A percentile compares a stretch with the other conserved stretches of the same genome.
These are phyloP conservation scores for Cladochytrium tenue DNA, from an alignment of 371 early-diverging fungal genomes.

Conservation along the genomic window DNA sequence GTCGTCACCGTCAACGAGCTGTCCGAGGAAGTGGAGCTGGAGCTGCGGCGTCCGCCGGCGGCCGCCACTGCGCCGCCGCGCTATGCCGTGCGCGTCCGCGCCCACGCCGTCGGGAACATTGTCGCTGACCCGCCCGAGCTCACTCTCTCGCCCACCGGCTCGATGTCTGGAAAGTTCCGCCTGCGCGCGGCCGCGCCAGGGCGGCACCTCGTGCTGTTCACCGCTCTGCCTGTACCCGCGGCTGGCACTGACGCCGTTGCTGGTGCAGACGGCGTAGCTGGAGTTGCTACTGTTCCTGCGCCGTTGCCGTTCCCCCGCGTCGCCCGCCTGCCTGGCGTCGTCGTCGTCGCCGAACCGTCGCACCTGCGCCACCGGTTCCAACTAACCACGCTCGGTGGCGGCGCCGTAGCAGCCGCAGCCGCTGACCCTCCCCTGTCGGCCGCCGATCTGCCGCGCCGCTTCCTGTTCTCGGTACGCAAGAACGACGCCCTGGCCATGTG, in stretches of 20 bases:
- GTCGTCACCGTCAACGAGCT: background rate
- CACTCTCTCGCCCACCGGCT: background rate
- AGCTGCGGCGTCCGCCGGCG: background rate
- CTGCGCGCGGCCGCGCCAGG: background rate
- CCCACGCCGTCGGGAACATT: conserved; percentile 62
- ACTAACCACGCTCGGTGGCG: background rate
- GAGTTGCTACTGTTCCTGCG: background rate
- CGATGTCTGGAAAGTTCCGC: background rate
- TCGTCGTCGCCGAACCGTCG: background rate
- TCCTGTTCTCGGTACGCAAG: background rate
- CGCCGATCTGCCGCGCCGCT: background rate
- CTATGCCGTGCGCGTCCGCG: conserved; percentile 11
- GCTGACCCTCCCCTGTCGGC: background rate
- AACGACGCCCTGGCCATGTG: background rate
- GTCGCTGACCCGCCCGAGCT: conserved; percentile 60
- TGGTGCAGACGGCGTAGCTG: background rate
- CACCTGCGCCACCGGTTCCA: conserved; percentile 1
- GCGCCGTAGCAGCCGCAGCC: too few species aligned
- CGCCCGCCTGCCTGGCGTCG: background rate
- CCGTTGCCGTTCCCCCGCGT: background rate
- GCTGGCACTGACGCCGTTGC: background rate
- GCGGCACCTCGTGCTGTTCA: background rate
- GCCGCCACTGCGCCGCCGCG: background rate
- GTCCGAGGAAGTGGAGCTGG: background rate
- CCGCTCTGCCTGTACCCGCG: background rate